Base-by-base conservation (phyloP, 495 filamentous ascomycete genomes). In the Tuber aestivum region DNA sequence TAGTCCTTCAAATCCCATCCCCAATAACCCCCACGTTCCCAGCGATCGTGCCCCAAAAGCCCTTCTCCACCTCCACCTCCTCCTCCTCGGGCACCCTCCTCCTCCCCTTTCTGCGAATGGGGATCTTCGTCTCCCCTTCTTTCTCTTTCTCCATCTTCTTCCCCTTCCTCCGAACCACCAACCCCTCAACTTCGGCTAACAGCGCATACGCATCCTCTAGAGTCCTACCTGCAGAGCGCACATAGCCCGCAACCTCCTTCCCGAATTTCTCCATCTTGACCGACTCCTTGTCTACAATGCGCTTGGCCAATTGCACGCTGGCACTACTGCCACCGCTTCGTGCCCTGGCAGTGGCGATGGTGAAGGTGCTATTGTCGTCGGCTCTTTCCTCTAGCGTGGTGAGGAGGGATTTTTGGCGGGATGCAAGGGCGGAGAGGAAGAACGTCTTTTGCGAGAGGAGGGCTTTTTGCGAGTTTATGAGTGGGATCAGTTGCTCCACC, bases 21-120 rank as follows among this genome's bases (percentile, higher is more conserved):
- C 81, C 81, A 56, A 82, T 82, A 71, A 82, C 81, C 1, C 81
- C 81, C 10, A 82, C 81, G 8, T 72, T 73, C 7, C 81, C 81
- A 23, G 77, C 80, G 4, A 82, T 70, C 10, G 45, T 71, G 18
- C 74, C 80, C 80, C 81, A 82, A 35, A 82, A 40, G 38, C 80
- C 79, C 76, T 81, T 80, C 41, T 76, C 77, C 40, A 18, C 68
- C 56, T 32, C 41, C 7, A 74, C 77, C 73, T 81, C 80, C 45
- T 72, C 73, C 32, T 65, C 72, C 21, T 72, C 71, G 1, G 16
- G 48, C 8, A 71, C 71, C 70, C 74, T 77, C 68, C 16, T 12
- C 23, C 71, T 72, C 71, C 77, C 76, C 73, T 78, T 75, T 41
- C 41, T 77, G 44, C 69, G 75, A 73, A 79, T 72, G 8, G 78